Evolutionary conservation across 2,329 filamentous ascomycete genomes (phyloP).

Genomic region (Botrytis deweyae): DNA sequence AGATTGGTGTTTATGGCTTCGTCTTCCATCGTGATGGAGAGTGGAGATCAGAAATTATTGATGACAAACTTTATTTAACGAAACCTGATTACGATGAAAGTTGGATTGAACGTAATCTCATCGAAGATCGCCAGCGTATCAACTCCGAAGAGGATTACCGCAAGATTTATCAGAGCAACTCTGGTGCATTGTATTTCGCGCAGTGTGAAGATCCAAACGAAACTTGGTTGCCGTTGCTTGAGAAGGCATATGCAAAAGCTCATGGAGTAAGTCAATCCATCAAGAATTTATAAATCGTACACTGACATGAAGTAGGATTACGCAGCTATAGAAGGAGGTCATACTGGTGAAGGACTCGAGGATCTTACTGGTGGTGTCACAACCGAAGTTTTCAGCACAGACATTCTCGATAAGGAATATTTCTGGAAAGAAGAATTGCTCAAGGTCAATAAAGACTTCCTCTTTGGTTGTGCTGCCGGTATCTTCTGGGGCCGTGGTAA

Average conservation of each 20-base stretch:
- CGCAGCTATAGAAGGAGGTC: constrained; percentile 70
- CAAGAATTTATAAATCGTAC: neutral
- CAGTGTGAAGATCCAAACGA: constrained; percentile 74
- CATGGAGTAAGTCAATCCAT: constrained; percentile 49
- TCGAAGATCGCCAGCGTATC: constrained; percentile 67
- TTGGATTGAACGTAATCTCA: constrained; percentile 66
- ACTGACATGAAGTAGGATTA: constrained; percentile 54
- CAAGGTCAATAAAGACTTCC: constrained; percentile 76
- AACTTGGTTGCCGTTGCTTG: constrained; percentile 77
- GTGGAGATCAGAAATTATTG: constrained; percentile 83
- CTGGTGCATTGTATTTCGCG: constrained; percentile 74
- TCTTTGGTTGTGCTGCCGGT: constrained; percentile 64
- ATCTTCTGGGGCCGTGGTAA: constrained; percentile 39
- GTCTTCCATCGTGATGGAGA: constrained; percentile 84
- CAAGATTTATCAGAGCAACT: constrained; percentile 52
- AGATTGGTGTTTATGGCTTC: constrained; percentile 83
- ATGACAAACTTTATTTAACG: constrained; percentile 83
- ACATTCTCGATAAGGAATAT: constrained; percentile 73
- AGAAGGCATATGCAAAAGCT: constrained; percentile 83
- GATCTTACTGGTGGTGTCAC: constrained; percentile 69
- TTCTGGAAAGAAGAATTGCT: constrained; percentile 83
- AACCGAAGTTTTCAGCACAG: constrained; percentile 64
- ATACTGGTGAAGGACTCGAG: constrained; percentile 55
- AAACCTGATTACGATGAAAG: constrained; percentile 75
- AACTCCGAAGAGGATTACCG: constrained; percentile 57